Evolutionary conservation across 306 rosid species (phyloP), one percentile per base, ranked within the genome.

Genomic region (Comarum palustre): DNA sequence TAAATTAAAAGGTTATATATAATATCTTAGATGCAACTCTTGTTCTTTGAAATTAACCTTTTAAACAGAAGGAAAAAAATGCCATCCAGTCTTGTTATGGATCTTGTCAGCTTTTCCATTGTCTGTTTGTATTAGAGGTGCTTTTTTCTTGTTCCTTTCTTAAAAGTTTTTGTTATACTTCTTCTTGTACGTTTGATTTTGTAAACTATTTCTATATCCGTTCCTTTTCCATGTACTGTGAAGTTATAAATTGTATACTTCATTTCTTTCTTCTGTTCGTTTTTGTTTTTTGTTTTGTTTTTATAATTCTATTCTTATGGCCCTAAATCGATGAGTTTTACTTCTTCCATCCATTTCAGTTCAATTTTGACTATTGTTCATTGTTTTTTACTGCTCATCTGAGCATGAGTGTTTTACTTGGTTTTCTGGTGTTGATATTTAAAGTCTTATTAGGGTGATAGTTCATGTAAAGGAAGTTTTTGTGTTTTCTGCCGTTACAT

Each of bases 401-500:
- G 29, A 25, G 34, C 71, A 22, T 62, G 61, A 29, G 15, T 22
- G 14, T 48, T 64, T 74, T 50, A 36, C 48, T 17, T 22, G 16
- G 8, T 12, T 48, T 74, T 31, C 24, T 20, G 19, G 16, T 68
- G 24, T 32, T 14, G 4, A 54, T 27, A 57, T 20, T 69, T 31
- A 19, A 32, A 25, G 39, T 34, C 43, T 15, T 60, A 55, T 69
- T 31, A 45, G 39, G 69, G 55, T 50, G 48, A 50, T 39, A 34
- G 20, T 54, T 47, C 17, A 36, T 72, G 72, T 72, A 20, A 36
- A 52, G 62, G 62, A 19, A 11, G 13, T 32, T 51, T n/a, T 29
- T 48, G 20, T 46, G 31, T 80, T 75, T 80, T 13, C 55, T 71
- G 54, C 54, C 45, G 31, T 80, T 38, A 80, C 74, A 75, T 80